phyloP scores from a whole-genome alignment of 2,329 filamentous ascomycete genomes.

The Cryphonectria radicalis region DNA sequence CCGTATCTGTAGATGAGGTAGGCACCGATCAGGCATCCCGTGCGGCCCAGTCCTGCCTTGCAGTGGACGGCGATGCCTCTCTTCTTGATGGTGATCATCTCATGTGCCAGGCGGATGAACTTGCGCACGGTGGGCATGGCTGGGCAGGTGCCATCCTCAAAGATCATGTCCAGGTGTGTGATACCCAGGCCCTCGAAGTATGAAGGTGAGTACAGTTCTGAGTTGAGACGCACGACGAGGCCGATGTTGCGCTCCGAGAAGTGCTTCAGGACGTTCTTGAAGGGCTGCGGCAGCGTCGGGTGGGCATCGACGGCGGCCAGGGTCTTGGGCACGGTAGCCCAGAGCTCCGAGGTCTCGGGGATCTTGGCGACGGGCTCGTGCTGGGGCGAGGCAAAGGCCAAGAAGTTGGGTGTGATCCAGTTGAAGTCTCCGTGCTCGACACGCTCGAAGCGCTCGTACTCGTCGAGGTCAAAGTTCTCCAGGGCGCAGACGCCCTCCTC shows the following conservation, averaged over 20 bases:
- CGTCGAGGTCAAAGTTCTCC: constrained; percentile 92
- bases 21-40: constrained; percentile 93
- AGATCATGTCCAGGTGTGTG: constrained; percentile 98
- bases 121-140: constrained; percentile 86
- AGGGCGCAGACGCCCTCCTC: constrained; percentile 90
- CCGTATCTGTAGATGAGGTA: constrained; percentile 97
- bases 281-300: constrained; percentile 76
- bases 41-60: constrained; percentile 94
- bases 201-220: constrained; percentile 92
- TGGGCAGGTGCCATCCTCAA: constrained; percentile 96
- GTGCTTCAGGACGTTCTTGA: constrained; percentile 94
- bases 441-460: constrained; percentile 94
- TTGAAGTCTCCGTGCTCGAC: constrained; percentile 99
- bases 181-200: constrained; percentile 96
- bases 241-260: constrained; percentile 89
- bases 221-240: constrained; percentile 93
- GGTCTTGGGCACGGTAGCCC: constrained; percentile 73
- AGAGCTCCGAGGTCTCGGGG: constrained; percentile 72
- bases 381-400: constrained; percentile 95
- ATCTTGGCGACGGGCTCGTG: constrained; percentile 76
- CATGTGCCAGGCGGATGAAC: constrained; percentile 93
- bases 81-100: constrained; percentile 88
- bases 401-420: constrained; percentile 94
- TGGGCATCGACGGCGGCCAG: constrained; percentile 72
- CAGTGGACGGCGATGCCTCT: constrained; percentile 97